These are phyloP conservation scores for Dalbergia oliveri DNA, from an alignment of 306 rosid genomes.

Conservation along the genomic window DNA sequence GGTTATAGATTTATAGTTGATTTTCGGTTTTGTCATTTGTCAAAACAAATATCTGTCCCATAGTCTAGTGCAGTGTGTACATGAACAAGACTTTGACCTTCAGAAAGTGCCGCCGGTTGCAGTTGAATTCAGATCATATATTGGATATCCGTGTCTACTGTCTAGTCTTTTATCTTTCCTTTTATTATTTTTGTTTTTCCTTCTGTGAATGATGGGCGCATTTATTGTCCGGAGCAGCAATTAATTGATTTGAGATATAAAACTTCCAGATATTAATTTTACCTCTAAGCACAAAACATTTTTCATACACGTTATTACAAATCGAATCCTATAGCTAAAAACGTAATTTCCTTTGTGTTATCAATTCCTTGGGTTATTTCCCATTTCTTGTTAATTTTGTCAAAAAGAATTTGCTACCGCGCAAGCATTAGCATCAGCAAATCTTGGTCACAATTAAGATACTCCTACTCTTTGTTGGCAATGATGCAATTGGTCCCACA, in stretches of 20 bases:
- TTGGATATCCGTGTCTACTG: neutral
- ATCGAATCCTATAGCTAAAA: no score
- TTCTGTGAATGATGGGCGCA: no score
- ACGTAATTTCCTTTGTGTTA: neutral
- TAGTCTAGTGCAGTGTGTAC: slow-evolving; percentile 28
- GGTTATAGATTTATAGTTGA: neutral
- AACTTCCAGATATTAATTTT: neutral
- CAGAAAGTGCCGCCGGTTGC: slow-evolving; percentile 23
- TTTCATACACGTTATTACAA: no score
- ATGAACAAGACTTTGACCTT: slow-evolving; percentile 27
- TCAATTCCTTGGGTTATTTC: neutral
- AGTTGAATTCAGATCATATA: slow-evolving; percentile 4
- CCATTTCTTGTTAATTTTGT: slow-evolving; percentile 11
- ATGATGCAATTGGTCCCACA: no score
- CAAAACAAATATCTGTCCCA: neutral
- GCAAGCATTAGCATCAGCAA: neutral
- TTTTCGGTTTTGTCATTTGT: neutral
- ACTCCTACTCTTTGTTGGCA: no score
- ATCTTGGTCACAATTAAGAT: neutral
- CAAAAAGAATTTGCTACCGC: neutral
- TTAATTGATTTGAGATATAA: no score
- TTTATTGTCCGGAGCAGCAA: no score
- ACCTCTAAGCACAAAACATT: no score
- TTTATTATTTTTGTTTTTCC: no score
- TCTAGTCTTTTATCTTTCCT: neutral